These are phyloP conservation scores for Elasticomyces elasticus DNA, from an alignment of 495 filamentous ascomycete species.

Conservation along the genomic window DNA sequence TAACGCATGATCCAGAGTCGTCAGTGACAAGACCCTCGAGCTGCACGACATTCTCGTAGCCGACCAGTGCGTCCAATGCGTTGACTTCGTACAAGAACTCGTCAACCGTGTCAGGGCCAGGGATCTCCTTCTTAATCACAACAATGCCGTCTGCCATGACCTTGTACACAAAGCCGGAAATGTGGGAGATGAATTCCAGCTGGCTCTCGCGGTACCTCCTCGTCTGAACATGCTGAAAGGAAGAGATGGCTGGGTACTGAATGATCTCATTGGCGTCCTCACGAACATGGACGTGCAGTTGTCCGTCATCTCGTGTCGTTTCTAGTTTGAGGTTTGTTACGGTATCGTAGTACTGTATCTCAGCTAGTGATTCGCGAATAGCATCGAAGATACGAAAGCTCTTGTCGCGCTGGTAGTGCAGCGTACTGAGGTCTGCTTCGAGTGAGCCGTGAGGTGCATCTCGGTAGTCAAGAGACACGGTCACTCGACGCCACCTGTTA, in stretches of 20 bases:
- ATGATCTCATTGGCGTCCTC: conserved; percentile 96
- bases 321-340: conserved; percentile 95
- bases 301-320: conserved; percentile 60
- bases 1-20: conserved; percentile 62
- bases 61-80: conserved; percentile 68
- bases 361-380: conserved; percentile 78
- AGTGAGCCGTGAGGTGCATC: conserved; percentile 69
- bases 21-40: conserved; percentile 87
- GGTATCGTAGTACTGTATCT: conserved; percentile 90
- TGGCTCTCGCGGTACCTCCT: conserved; percentile 58
- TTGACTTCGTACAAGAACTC: conserved; percentile 98
- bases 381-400: conserved; percentile 92
- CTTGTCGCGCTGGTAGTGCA: conserved; percentile 85
- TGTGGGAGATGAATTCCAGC: conserved; percentile 76
- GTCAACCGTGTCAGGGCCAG: conserved; percentile 88
- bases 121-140: conserved; percentile 97
- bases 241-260: conserved; percentile 64
- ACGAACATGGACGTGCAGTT: conserved; percentile 94
- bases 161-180: conserved; percentile 97
- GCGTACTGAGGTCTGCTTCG: conserved; percentile 66
- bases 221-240: conserved; percentile 66
- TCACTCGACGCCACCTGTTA: conserved; percentile 75
- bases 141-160: conserved; percentile 56
- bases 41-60: conserved; percentile 67
- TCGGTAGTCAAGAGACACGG: conserved; percentile 90